These are phyloP conservation scores for Jamesozyma piceae DNA, from an alignment of 805 yeast genomes.

Conservation along the genomic window DNA sequence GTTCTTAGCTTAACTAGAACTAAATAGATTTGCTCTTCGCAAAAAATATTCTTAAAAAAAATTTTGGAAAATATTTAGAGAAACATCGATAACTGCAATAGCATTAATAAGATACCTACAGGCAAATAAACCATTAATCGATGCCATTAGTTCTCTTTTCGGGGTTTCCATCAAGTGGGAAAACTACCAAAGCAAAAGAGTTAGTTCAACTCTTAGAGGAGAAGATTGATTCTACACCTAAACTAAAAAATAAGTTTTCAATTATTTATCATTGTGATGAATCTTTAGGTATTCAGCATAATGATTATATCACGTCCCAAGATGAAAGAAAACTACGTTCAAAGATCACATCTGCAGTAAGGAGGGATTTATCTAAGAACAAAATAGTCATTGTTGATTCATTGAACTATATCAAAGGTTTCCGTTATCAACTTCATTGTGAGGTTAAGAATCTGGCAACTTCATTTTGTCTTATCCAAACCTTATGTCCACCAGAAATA, in stretches of 20 bases:
- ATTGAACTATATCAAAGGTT: conserved; percentile 85
- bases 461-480: conserved; percentile 74
- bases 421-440: conserved; percentile 86
- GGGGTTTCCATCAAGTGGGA: conserved; percentile 83
- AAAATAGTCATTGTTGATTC: conserved; percentile 80
- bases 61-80: neutral
- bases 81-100: neutral
- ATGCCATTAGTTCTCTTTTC: conserved; percentile 85
- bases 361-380: conserved; percentile 59
- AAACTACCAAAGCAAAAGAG: conserved; percentile 60
- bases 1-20: too few relatives aligned
- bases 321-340: conserved; percentile 79
- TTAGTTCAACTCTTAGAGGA: conserved; percentile 41
- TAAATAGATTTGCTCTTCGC: neutral
- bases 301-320: conserved; percentile 58
- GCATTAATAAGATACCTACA: neutral
- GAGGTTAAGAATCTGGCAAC: conserved; percentile 83
- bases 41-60: too few relatives aligned
- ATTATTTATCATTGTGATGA: conserved; percentile 73
- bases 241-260: conserved; percentile 33
- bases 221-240: conserved; percentile 37
- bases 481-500: conserved; percentile 54
- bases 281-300: conserved; percentile 59
- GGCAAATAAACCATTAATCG: neutral
- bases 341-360: conserved; percentile 78